A percentile compares a stretch with the other conserved stretches of the same genome.
These are phyloP conservation scores for Pyrus hybrid DNA, from an alignment of 331 rosid genomes.

Conservation along the genomic window DNA sequence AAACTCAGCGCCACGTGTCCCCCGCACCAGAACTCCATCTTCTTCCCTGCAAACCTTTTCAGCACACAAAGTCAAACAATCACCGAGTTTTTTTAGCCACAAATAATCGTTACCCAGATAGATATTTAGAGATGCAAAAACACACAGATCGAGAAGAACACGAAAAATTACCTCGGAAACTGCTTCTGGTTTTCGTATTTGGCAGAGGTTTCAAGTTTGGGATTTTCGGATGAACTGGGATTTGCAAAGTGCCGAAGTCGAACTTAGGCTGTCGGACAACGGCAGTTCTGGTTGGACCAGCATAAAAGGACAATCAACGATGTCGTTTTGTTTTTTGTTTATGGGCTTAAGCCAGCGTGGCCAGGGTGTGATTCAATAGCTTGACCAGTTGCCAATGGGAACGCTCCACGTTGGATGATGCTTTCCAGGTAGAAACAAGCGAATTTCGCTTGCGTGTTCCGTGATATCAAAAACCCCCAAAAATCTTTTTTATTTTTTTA, in stretches of 20 bases:
- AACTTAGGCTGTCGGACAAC: constrained; percentile 1
- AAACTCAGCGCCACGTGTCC: constrained; percentile 12
- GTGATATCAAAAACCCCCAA: too few relatives aligned
- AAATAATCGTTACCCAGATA: background rate
- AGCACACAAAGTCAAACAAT: background rate
- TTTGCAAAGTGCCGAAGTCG: background rate
- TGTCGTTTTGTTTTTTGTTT: background rate
- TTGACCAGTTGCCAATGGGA: too few relatives aligned
- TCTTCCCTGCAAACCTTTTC: background rate
- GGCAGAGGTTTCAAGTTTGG: background rate
- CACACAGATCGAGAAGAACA: background rate
- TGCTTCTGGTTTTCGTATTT: background rate
- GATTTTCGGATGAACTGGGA: background rate
- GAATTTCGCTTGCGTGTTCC: too few relatives aligned
- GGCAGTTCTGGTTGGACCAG: background rate
- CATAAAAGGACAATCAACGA: background rate
- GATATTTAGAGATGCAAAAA: background rate
- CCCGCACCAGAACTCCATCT: constrained; percentile 7
- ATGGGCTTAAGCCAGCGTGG: too few relatives aligned
- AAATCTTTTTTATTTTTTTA: too few relatives aligned
- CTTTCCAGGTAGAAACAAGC: too few relatives aligned
- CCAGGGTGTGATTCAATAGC: too few relatives aligned
- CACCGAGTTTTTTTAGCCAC: background rate
- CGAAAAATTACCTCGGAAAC: background rate
- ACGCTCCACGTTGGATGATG: too few relatives aligned